Evolutionary conservation across 805 yeast species (phyloP).

Genomic region (Wickerhamomyces strasburgensis): DNA sequence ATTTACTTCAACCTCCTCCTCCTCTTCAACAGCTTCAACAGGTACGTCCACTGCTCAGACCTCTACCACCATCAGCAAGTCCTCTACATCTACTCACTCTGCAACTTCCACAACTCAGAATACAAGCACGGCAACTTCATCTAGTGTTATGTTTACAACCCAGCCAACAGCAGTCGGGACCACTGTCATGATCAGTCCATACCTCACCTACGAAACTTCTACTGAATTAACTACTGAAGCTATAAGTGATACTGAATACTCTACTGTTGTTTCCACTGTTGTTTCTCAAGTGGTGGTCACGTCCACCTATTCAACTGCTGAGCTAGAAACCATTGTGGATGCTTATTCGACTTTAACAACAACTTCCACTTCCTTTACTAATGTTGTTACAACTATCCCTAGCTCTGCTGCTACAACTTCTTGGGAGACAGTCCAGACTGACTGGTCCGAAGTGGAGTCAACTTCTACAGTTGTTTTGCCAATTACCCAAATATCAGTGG

Average conservation of each 20-base stretch:
- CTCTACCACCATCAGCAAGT: constrained; percentile 14
- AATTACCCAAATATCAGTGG: constrained; percentile 7
- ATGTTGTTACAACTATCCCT: constrained; percentile 10
- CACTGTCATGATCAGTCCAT: background rate
- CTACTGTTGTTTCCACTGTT: constrained; percentile 5
- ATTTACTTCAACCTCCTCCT: constrained; percentile 16
- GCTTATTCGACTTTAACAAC: constrained; percentile 3
- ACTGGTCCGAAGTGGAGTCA: constrained; percentile 4
- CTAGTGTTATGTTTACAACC: no score
- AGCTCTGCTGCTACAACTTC: constrained; percentile 2
- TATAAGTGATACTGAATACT: background rate
- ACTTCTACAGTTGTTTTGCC: constrained; percentile 15
- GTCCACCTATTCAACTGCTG: constrained; percentile 2
- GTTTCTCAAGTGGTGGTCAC: constrained; percentile 4
- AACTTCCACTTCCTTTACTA: constrained; percentile 10
- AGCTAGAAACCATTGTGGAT: constrained; percentile 3
- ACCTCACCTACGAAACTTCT: constrained; percentile 1
- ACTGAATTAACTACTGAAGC: constrained; percentile 6
- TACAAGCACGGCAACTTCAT: no score
- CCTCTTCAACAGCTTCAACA: constrained; percentile 16
- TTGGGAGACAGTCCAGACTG: constrained; percentile 2
- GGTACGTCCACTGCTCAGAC: background rate
- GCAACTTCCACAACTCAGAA: constrained; percentile 2
- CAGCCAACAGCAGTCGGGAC: no score
- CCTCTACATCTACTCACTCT: constrained; percentile 1